These are phyloP conservation scores for Craspedostauros australis DNA, from an alignment of 108 stramenopile species.

Conservation along the genomic window DNA sequence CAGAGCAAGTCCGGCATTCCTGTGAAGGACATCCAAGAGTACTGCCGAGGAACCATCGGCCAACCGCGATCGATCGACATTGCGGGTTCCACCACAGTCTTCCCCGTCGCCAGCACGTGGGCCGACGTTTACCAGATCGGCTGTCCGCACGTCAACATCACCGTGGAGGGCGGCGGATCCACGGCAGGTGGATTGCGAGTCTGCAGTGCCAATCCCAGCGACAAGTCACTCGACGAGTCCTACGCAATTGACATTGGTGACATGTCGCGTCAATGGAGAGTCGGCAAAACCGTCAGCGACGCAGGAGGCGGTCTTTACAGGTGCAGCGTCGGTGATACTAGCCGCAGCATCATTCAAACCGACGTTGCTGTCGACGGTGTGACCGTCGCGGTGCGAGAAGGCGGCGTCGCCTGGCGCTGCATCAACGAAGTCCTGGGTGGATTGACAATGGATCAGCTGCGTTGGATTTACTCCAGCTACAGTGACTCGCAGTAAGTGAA, in stretches of 20 bases:
- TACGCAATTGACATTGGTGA: conserved; percentile 5
- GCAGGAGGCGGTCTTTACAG: no score
- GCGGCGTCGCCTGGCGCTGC: conserved; percentile 8
- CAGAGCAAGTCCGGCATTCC: background rate
- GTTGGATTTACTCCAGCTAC: conserved; percentile 27
- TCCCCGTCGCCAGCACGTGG: conserved; percentile 12
- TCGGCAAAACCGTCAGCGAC: no score
- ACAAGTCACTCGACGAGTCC: no score
- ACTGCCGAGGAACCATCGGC: background rate
- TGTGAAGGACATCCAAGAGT: background rate
- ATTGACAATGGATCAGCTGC: conserved; percentile 27
- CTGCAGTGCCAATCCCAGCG: conserved; percentile 4
- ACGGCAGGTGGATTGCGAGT: conserved; percentile 14
- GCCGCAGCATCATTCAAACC: conserved; percentile 8
- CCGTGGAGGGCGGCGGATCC: conserved; percentile 20
- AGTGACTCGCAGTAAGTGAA: conserved; percentile 10
- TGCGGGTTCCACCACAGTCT: conserved; percentile 13
- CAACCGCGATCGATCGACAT: background rate
- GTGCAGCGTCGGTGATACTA: conserved; percentile 4
- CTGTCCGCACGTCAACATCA: background rate
- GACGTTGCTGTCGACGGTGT: conserved; percentile 22
- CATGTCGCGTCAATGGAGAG: no score
- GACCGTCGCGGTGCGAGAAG: background rate
- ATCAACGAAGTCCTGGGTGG: conserved; percentile 14
- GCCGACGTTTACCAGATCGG: conserved; percentile 10